Percentiles rank a stretch among this genome's conserved stretches.
Conservation (phyloP, 305 asterid genomes). For the Solanum hybrid region DNA sequence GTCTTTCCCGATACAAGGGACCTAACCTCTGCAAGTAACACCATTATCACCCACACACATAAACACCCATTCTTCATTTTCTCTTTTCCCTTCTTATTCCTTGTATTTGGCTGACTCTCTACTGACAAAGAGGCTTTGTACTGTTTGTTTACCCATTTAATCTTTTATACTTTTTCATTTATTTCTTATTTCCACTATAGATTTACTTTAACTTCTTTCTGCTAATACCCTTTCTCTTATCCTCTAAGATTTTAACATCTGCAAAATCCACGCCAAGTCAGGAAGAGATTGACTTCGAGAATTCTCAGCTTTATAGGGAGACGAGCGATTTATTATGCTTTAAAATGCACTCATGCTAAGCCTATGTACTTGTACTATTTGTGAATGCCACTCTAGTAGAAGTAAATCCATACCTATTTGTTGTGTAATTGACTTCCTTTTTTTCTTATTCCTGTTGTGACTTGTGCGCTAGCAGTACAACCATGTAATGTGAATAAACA, state of each 20-base stretch:
- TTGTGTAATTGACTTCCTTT: background rate
- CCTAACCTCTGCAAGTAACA: background rate
- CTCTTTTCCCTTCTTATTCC: background rate
- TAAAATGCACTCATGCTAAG: background rate
- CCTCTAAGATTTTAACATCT: background rate
- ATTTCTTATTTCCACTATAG: background rate
- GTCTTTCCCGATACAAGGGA: background rate
- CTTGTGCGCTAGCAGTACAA: background rate
- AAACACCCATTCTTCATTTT: background rate
- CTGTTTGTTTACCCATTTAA: background rate
- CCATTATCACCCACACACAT: background rate
- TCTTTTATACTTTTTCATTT: background rate
- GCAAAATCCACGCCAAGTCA: background rate
- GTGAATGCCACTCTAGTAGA: background rate
- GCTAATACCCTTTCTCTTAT: background rate
- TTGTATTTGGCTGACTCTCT: background rate
- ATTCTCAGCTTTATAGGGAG: background rate
- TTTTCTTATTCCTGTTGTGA: background rate
- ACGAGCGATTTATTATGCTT: background rate
- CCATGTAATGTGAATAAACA: background rate
- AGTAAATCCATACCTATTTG: background rate
- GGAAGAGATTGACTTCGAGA: background rate
- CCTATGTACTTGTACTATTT: background rate
- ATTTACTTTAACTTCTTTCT: background rate
- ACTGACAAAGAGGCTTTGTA: background rate